Conservation (phyloP, 176 grass and related monocot genomes). For the Guadua angustifolia region DNA sequence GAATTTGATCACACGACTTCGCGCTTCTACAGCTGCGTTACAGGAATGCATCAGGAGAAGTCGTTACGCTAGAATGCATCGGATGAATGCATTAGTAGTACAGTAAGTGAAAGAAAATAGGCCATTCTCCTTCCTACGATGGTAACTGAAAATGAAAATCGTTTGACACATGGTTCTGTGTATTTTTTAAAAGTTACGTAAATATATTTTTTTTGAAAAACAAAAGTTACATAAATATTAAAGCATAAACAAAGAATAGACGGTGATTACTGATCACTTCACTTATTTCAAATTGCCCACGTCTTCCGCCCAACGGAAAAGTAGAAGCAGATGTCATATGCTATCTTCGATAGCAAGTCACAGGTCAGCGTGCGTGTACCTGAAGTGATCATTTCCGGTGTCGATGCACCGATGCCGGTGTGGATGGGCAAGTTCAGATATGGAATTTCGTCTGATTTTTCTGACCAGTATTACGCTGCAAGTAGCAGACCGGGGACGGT, state of each 20-base stretch:
- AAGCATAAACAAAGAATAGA: too few relatives aligned
- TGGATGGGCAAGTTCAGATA: background rate
- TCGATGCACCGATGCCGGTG: background rate
- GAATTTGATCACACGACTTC: too few relatives aligned
- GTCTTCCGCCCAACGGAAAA: background rate
- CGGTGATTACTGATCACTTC: too few relatives aligned
- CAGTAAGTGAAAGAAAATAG: too few relatives aligned
- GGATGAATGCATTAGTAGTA: too few relatives aligned
- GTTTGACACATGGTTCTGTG: too few relatives aligned
- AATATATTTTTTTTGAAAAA: too few relatives aligned
- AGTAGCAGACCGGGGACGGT: background rate
- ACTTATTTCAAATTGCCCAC: background rate
- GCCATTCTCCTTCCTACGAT: background rate
- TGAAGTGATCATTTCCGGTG: background rate
- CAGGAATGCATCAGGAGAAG: too few relatives aligned
- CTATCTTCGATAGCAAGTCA: background rate
- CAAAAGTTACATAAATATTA: too few relatives aligned
- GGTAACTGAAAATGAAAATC: background rate
- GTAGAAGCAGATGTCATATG: background rate
- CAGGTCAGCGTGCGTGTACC: conserved; percentile 3
- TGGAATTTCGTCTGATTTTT: background rate
- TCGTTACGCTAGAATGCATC: too few relatives aligned
- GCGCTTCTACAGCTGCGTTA: too few relatives aligned
- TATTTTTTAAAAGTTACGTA: too few relatives aligned
- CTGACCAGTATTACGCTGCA: background rate